Conservation (phyloP, 768 basidiomycete genomes). For the Suillus hirtellus region DNA sequence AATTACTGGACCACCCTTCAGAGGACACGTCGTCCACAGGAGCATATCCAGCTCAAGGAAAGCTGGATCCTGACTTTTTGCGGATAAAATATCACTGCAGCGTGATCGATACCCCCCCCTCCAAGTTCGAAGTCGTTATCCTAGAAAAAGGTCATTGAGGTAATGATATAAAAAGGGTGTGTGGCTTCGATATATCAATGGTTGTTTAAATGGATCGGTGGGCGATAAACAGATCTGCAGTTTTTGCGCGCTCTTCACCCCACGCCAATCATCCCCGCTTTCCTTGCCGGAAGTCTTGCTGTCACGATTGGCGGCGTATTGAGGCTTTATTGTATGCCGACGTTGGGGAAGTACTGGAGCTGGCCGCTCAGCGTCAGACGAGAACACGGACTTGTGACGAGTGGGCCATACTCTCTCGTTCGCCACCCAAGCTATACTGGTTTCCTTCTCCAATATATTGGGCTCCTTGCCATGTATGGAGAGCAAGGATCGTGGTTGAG, state of each 20-base stretch:
- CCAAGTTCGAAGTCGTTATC: background rate
- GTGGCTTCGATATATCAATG: background rate
- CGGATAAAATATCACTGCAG: background rate
- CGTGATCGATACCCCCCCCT: background rate
- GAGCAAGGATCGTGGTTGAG: background rate
- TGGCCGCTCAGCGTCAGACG: constrained; percentile 26
- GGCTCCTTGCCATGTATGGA: background rate
- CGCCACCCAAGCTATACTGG: constrained; percentile 24
- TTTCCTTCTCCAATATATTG: background rate
- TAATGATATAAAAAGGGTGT: background rate
- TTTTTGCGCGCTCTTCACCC: background rate
- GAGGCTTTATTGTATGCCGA: constrained; percentile 25
- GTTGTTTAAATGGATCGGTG: background rate
- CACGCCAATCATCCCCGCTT: constrained; percentile 13
- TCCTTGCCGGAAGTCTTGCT: constrained; percentile 20
- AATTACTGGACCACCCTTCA: background rate
- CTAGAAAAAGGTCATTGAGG: background rate
- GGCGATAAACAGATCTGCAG: constrained; percentile 14
- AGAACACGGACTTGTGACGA: constrained; percentile 28
- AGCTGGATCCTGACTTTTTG: background rate
- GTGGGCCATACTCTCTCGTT: constrained; percentile 25
- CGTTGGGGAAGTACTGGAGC: constrained; percentile 28
- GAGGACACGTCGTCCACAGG: background rate
- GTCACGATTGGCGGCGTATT: constrained; percentile 20
- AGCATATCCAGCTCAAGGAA: background rate